These are phyloP conservation scores for Fonsecaea nubica DNA, from an alignment of 2,329 filamentous ascomycete genomes.

Conservation along the genomic window DNA sequence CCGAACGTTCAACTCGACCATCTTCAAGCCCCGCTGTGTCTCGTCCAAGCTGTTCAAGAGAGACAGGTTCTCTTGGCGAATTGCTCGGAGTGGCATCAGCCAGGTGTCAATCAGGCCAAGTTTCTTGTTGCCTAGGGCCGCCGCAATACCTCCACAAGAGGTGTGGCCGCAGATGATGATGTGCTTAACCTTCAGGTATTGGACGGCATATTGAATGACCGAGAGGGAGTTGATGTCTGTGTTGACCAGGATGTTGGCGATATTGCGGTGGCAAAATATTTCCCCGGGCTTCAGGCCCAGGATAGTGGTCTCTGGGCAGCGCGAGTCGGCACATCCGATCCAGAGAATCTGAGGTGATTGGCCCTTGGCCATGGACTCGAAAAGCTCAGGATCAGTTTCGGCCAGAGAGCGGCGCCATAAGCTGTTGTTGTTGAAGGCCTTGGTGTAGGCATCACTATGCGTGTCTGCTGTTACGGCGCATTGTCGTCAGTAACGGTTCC, in stretches of 20 bases:
- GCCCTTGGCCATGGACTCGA: conserved; percentile 69
- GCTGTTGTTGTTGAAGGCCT: conserved; percentile 40
- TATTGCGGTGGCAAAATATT: conserved; percentile 89
- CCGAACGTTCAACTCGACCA: conserved; percentile 80
- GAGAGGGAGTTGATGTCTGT: conserved; percentile 76
- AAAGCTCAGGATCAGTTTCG: conserved; percentile 67
- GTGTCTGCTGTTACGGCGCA: conserved; percentile 5
- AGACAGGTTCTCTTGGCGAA: conserved; percentile 61
- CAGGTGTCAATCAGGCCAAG: conserved; percentile 67
- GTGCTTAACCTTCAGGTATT: conserved; percentile 70
- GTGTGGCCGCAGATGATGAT: conserved; percentile 69
- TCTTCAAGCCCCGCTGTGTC: conserved; percentile 61
- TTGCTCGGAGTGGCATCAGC: conserved; percentile 62
- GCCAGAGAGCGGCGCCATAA: conserved; percentile 40
- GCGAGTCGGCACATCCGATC: conserved; percentile 86
- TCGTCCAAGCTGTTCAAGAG: conserved; percentile 56
- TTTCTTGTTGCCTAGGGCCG: conserved; percentile 62
- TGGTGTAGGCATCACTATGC: conserved; percentile 33
- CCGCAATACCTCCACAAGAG: conserved; percentile 64
- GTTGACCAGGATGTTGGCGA: conserved; percentile 79
- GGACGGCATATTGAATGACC: conserved; percentile 81
- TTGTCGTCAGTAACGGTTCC: conserved; percentile 4
- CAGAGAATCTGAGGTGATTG: conserved; percentile 72
- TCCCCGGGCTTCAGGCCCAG: conserved; percentile 76
- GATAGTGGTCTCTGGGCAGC: conserved; percentile 82